A percentile compares a stretch with the other conserved stretches of the same genome.
These are phyloP conservation scores for Penicillium digitatum DNA, from an alignment of 2,329 filamentous ascomycete genomes.

Conservation along the genomic window DNA sequence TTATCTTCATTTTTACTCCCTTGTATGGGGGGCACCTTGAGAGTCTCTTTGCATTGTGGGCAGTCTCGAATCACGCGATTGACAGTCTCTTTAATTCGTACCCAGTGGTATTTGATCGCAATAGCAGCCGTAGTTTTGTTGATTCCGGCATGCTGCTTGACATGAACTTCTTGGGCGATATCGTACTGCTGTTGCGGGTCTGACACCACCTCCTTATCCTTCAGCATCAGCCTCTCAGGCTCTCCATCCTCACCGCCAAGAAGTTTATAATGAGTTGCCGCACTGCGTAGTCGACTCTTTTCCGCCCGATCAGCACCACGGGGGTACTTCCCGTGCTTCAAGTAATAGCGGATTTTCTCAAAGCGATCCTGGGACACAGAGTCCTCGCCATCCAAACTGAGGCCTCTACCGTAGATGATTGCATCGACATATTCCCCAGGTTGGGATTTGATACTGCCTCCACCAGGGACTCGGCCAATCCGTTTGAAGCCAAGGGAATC, in stretches of 20 bases:
- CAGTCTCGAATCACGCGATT: conserved; percentile 92
- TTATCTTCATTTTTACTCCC: conserved; percentile 30
- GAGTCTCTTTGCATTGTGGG: conserved; percentile 76
- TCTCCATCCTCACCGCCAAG: conserved; percentile 48
- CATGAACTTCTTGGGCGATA: conserved; percentile 74
- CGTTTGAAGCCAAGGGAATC: conserved; percentile 89
- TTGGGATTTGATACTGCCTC: conserved; percentile 65
- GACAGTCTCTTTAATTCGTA: conserved; percentile 95
- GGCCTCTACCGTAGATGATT: conserved; percentile 69
- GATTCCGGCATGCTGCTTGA: conserved; percentile 78
- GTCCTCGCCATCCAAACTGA: conserved; percentile 66
- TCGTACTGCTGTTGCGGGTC: conserved; percentile 87
- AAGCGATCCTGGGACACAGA: conserved; percentile 92
- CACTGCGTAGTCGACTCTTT: conserved; percentile 88
- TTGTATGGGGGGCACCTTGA: conserved; percentile 51
- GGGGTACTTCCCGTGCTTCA: conserved; percentile 91
- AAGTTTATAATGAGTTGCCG: conserved; percentile 92
- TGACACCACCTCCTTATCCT: conserved; percentile 94
- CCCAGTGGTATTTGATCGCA: conserved; percentile 94
- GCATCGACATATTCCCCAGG: conserved; percentile 67
- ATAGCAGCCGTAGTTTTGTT: conserved; percentile 97
- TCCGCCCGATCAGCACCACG: conserved; percentile 89
- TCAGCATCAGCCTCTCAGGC: conserved; percentile 81
- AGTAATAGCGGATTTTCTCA: conserved; percentile 97
- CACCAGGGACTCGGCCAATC: conserved; percentile 74